phyloP scores from a whole-genome alignment of 1,284 basidiomycete genomes.

The Exobasidium rhododendri region DNA sequence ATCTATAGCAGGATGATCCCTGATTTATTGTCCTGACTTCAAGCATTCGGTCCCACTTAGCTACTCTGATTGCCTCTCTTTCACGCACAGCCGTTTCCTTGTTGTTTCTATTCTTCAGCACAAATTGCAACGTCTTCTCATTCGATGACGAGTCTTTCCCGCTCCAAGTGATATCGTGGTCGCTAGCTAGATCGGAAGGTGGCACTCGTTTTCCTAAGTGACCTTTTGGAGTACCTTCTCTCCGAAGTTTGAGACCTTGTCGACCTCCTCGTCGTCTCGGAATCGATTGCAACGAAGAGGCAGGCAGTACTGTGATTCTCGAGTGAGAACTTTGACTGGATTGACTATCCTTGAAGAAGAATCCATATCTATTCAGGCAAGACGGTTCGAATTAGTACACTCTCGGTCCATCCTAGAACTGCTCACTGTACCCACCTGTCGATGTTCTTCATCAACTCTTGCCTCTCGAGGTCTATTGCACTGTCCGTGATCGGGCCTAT shows the following conservation, averaged over 20 bases:
- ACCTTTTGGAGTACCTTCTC: too few species aligned
- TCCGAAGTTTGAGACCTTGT: background rate
- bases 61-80: constrained; percentile 15
- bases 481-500: constrained; percentile 9
- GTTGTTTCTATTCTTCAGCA: background rate
- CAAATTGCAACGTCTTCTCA: constrained; percentile 2
- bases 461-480: constrained; percentile 25
- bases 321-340: background rate
- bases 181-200: background rate
- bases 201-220: too few species aligned
- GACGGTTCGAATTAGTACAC: background rate
- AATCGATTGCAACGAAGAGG: constrained; percentile 2
- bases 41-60: constrained; percentile 21
- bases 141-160: background rate
- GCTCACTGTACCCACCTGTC: constrained; percentile 27
- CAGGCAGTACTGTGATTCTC: constrained; percentile 10
- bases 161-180: background rate
- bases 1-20: constrained; percentile 16
- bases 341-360: constrained; percentile 13
- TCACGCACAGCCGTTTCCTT: constrained; percentile 5
- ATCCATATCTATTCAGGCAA: constrained; percentile 13
- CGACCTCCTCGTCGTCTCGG: background rate
- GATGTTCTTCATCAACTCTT: constrained; percentile 29
- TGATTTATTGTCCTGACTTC: constrained; percentile 15
- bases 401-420: background rate